A percentile compares a stretch with the other conserved stretches of the same genome.
phyloP scores from a whole-genome alignment of 2,329 filamentous ascomycete species.

The Epichloe uncinata region DNA sequence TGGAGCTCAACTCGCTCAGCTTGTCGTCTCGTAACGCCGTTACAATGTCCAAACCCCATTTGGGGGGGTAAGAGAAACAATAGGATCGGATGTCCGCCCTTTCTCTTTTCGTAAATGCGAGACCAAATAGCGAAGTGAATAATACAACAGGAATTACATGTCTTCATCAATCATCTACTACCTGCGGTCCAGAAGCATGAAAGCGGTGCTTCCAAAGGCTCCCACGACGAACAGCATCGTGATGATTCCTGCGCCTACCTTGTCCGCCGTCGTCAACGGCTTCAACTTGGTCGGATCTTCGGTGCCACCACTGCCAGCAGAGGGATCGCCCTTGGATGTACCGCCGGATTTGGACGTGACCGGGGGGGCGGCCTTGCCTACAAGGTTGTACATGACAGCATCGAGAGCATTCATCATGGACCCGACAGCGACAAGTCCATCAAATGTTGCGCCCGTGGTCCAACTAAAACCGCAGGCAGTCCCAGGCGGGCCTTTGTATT shows the following conservation, averaged over 20 bases:
- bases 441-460: conserved; percentile 38
- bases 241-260: conserved; percentile 41
- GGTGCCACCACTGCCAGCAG: conserved; percentile 15
- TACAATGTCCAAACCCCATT: neutral
- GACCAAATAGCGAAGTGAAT: neutral
- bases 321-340: conserved; percentile 38
- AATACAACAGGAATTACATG: neutral
- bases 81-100: neutral
- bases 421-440: conserved; percentile 49
- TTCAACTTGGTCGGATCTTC: conserved; percentile 13
- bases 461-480: conserved; percentile 57
- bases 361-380: conserved; percentile 33
- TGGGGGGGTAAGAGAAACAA: conserved; percentile 6
- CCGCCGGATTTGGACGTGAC: conserved; percentile 44
- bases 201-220: conserved; percentile 35
- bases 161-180: neutral
- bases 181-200: conserved; percentile 27
- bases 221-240: conserved; percentile 37
- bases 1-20: neutral
- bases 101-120: neutral
- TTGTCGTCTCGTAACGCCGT: neutral
- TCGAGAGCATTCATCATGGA: conserved; percentile 56
- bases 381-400: conserved; percentile 47
- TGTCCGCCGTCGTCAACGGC: conserved; percentile 35
- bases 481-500: conserved; percentile 38